Evolutionary conservation across 345 rosid species (phyloP).

Genomic region (Boechera stricta): DNA sequence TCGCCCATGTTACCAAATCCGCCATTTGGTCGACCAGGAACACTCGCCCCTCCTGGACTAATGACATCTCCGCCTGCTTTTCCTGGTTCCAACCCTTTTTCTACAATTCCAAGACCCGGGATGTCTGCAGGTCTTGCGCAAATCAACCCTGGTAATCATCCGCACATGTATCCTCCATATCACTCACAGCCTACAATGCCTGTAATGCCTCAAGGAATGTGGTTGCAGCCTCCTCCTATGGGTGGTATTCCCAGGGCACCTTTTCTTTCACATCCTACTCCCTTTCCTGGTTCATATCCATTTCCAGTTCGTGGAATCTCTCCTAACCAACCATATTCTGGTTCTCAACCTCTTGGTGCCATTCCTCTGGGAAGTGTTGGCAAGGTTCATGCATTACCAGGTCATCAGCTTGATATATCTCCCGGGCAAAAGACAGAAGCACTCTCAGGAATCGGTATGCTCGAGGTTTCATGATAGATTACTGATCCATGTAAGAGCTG

Average conservation of each 20-base stretch:
- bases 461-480: conserved; percentile 75
- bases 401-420: conserved; percentile 53
- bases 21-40: conserved; percentile 53
- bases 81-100: conserved; percentile 52
- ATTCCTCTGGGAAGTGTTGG: conserved; percentile 53
- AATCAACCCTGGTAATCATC: conserved; percentile 58
- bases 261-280: conserved; percentile 64
- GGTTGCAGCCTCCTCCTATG: conserved; percentile 80
- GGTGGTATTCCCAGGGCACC: conserved; percentile 68
- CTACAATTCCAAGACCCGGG: conserved; percentile 54
- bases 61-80: conserved; percentile 48
- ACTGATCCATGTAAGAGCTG: conserved; percentile 70
- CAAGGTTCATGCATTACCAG: conserved; percentile 49
- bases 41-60: conserved; percentile 55
- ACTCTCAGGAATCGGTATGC: conserved; percentile 84
- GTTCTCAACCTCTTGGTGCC: conserved; percentile 72
- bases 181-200: conserved; percentile 64
- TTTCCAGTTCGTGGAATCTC: conserved; percentile 55
- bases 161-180: conserved; percentile 64
- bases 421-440: conserved; percentile 55
- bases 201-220: conserved; percentile 68
- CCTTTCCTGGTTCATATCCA: conserved; percentile 63
- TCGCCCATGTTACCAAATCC: conserved; percentile 44
- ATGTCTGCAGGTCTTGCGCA: conserved; percentile 50
- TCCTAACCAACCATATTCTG: conserved; percentile 53